Percentiles rank a stretch among this genome's conserved stretches.
Evolutionary conservation across 2,329 filamentous ascomycete genomes (phyloP).

Genomic region (Plectosphaerella plurivora): DNA sequence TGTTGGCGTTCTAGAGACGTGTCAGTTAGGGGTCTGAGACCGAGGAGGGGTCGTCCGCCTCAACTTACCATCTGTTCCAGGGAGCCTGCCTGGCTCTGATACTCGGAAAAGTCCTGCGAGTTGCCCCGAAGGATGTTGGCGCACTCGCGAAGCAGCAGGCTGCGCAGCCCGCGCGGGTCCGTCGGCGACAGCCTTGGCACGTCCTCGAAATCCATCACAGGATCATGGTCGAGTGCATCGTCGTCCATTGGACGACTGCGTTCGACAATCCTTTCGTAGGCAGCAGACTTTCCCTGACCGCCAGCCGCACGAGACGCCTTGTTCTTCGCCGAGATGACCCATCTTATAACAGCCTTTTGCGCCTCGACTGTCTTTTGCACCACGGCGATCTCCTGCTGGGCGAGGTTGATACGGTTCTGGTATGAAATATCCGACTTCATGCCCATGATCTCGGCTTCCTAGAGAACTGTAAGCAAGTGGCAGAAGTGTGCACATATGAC

Average conservation of each 20-base stretch:
- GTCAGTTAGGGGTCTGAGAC: background rate
- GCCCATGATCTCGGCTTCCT: constrained; percentile 35
- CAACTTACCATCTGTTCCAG: constrained; percentile 20
- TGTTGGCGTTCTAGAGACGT: constrained; percentile 22
- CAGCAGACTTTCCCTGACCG: too few relatives aligned
- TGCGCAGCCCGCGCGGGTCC: constrained; percentile 29
- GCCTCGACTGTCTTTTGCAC: constrained; percentile 28
- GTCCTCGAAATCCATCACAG: constrained; percentile 19
- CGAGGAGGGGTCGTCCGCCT: background rate
- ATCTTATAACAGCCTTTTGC: constrained; percentile 24
- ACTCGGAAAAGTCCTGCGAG: constrained; percentile 20
- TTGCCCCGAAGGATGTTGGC: constrained; percentile 30
- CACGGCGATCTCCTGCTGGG: constrained; percentile 34
- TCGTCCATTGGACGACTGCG: constrained; percentile 14
- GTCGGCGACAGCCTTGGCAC: constrained; percentile 29
- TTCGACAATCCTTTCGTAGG: too few relatives aligned
- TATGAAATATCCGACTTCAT: constrained; percentile 34
- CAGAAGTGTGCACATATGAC: background rate
- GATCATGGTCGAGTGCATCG: constrained; percentile 14
- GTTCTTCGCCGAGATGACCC: too few relatives aligned
- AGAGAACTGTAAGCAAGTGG: constrained; percentile 11
- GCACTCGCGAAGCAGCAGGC: constrained; percentile 33
- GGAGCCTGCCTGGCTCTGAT: constrained; percentile 16
- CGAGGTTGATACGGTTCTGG: constrained; percentile 33
- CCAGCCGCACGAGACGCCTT: too few relatives aligned